phyloP scores from a whole-genome alignment of 1,139 yeast genomes.

The Sugiyamaella novakii region DNA sequence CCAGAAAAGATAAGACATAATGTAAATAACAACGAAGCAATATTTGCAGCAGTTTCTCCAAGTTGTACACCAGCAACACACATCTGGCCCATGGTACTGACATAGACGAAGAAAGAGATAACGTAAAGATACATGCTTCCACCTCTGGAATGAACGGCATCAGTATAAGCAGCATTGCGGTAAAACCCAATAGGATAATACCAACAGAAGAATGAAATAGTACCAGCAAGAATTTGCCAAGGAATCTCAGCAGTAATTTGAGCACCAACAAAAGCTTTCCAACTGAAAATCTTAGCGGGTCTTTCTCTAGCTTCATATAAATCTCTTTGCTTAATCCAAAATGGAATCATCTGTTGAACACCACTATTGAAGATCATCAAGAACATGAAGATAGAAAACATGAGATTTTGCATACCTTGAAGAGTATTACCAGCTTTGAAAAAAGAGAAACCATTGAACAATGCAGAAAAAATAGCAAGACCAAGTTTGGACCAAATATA shows the following conservation, averaged over 20 bases:
- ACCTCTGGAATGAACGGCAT: slow-evolving; percentile 59
- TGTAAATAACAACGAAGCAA: slow-evolving; percentile 64
- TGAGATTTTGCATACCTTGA: slow-evolving; percentile 49
- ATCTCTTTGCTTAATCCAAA: slow-evolving; percentile 69
- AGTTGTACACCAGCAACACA: slow-evolving; percentile 62
- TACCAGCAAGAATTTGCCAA: slow-evolving; percentile 67
- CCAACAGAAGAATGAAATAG: slow-evolving; percentile 70
- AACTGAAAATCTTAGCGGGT: slow-evolving; percentile 65
- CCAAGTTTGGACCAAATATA: slow-evolving; percentile 69
- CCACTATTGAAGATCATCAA: slow-evolving; percentile 62
- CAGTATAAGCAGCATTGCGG: slow-evolving; percentile 47
- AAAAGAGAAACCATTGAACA: slow-evolving; percentile 76
- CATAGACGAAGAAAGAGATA: slow-evolving; percentile 58
- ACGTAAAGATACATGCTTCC: slow-evolving; percentile 65
- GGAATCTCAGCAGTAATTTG: slow-evolving; percentile 77
- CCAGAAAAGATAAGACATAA: slow-evolving; percentile 79
- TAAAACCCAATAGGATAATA: slow-evolving; percentile 75
- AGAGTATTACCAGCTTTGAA: slow-evolving; percentile 63
- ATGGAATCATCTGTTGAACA: slow-evolving; percentile 73
- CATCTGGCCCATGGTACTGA: slow-evolving; percentile 66
- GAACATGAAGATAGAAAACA: slow-evolving; percentile 70
- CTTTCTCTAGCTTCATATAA: slow-evolving; percentile 90
- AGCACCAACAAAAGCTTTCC: slow-evolving; percentile 63
- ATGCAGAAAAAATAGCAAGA: slow-evolving; percentile 52
- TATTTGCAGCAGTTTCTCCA: slow-evolving; percentile 75